Evolutionary conservation across 257 asterid species (phyloP).

Genomic region (Jaltomata sinuosa): DNA sequence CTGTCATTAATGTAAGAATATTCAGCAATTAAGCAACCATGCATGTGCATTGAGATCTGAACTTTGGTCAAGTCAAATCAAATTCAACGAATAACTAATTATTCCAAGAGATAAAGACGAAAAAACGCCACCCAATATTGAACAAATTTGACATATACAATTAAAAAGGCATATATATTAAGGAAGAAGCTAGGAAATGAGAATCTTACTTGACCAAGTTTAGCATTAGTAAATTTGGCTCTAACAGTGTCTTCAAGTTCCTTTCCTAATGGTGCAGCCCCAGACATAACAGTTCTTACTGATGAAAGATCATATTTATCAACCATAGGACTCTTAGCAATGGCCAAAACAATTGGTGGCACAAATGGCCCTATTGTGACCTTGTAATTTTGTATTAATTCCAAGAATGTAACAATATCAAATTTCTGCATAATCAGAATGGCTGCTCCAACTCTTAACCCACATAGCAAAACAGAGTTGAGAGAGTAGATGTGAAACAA

Average conservation of each 20-base stretch:
- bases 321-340: conserved; percentile 67
- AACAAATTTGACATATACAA: neutral
- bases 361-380: conserved; percentile 88
- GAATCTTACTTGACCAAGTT: conserved; percentile 69
- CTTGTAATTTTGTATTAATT: conserved; percentile 59
- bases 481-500: conserved; percentile 74
- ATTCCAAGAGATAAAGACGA: neutral
- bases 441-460: conserved; percentile 83
- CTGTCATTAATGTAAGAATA: neutral
- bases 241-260: conserved; percentile 89
- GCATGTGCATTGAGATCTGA: neutral
- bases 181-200: neutral
- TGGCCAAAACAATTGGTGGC: conserved; percentile 79
- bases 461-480: conserved; percentile 71
- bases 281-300: conserved; percentile 73
- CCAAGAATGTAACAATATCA: conserved; percentile 63
- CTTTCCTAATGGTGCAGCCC: conserved; percentile 98
- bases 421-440: conserved; percentile 76
- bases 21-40: neutral
- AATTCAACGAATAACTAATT: neutral
- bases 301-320: conserved; percentile 76
- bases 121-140: neutral
- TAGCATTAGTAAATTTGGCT: conserved; percentile 66
- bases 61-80: neutral
- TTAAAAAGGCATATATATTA: neutral